These are phyloP conservation scores for Trichoderma atrobrunneum DNA, from an alignment of 2,329 filamentous ascomycete species.

Conservation along the genomic window DNA sequence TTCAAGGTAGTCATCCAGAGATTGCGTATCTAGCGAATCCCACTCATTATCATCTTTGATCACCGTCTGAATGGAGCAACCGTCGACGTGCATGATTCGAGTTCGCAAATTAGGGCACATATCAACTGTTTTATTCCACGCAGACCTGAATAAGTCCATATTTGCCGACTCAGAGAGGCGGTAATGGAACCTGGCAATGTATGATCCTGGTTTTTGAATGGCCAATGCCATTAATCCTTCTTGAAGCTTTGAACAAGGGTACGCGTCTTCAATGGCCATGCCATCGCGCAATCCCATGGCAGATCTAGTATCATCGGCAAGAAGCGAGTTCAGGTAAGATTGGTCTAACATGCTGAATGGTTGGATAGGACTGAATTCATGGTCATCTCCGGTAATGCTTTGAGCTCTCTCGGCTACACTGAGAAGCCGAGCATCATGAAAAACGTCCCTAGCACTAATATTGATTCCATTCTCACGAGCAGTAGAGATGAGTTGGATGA, in stretches of 20 bases:
- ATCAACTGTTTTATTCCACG: constrained; percentile 17
- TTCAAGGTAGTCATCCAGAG: not conserved
- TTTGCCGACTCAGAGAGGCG: not conserved
- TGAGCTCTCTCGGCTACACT: not conserved
- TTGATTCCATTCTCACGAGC: not conserved
- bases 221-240: constrained; percentile 21
- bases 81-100: constrained; percentile 11
- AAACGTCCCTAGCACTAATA: constrained; percentile 20
- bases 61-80: not conserved
- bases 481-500: not conserved
- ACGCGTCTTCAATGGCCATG: constrained; percentile 11
- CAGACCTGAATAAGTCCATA: not conserved
- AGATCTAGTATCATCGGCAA: not conserved
- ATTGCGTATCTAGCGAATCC: not conserved
- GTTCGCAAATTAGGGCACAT: constrained; percentile 17
- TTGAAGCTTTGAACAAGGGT: constrained; percentile 21
- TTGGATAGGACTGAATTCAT: not conserved
- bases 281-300: not conserved
- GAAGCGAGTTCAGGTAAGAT: not conserved
- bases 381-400: not conserved
- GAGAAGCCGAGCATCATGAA: constrained; percentile 19
- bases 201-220: constrained; percentile 7
- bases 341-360: not conserved
- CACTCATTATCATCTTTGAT: not conserved
- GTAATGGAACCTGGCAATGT: not conserved